Evolutionary conservation across 1,139 yeast species (phyloP).

Genomic region (Hansenula anomala): DNA sequence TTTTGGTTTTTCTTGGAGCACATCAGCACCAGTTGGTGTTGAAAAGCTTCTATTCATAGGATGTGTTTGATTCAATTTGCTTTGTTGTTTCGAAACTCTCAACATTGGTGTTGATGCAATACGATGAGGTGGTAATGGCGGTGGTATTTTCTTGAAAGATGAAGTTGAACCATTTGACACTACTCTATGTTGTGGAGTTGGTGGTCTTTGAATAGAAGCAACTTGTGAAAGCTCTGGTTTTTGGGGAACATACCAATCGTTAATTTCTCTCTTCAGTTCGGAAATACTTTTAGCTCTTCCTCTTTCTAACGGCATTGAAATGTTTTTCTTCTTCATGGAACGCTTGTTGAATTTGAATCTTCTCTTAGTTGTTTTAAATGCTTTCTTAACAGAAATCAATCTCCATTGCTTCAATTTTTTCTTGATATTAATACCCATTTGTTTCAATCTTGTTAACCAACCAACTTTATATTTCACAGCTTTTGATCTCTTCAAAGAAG

Average conservation of each 20-base stretch:
- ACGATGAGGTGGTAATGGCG: constrained; percentile 19
- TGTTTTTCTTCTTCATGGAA: constrained; percentile 7
- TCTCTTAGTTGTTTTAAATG: constrained; percentile 4
- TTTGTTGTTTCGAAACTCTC: too few relatives aligned
- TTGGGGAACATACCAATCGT: constrained; percentile 11
- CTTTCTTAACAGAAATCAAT: constrained; percentile 11
- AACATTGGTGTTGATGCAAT: constrained; percentile 15
- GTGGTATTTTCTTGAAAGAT: constrained; percentile 8
- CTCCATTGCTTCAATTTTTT: constrained; percentile 18
- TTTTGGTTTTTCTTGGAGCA: constrained; percentile 1
- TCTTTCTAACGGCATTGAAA: constrained; percentile 20
- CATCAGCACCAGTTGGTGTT: neutral
- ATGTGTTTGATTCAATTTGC: constrained; percentile 1
- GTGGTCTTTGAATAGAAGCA: neutral
- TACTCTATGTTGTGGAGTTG: constrained; percentile 2
- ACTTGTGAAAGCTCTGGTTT: neutral
- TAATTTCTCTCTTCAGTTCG: constrained; percentile 21
- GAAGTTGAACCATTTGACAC: constrained; percentile 1
- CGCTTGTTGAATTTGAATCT: neutral
- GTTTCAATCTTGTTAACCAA: constrained; percentile 18
- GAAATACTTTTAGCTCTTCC: constrained; percentile 19
- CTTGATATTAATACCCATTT: constrained; percentile 9
- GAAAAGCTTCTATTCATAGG: constrained; percentile 4
- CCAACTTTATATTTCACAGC: constrained; percentile 22
- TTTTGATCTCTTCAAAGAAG: constrained; percentile 19